Evolutionary conservation across 192 early-diverging fungal species (phyloP).

Genomic region (Chytriomyces confervae): DNA sequence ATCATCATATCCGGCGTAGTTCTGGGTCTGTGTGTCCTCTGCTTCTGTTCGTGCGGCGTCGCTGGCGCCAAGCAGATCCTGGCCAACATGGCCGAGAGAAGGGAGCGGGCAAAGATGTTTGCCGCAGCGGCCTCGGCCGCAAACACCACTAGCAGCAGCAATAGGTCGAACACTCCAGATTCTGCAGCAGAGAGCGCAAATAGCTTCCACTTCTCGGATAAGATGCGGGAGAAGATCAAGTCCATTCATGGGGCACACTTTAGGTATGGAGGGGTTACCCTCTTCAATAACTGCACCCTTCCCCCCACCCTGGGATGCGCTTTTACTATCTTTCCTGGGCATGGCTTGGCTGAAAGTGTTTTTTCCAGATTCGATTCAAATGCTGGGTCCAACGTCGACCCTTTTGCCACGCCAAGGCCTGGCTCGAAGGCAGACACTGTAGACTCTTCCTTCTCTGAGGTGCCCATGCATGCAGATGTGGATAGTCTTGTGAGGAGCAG

Average conservation of each 20-base stretch:
- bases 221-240: slow-evolving; percentile 17
- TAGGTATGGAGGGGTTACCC: not conserved
- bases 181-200: not conserved
- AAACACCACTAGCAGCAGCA: not conserved
- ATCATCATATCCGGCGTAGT: not conserved
- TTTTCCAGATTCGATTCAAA: not conserved
- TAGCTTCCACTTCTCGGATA: not conserved
- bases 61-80: slow-evolving; percentile 3
- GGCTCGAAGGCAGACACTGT: too few relatives aligned
- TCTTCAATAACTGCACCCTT: not conserved
- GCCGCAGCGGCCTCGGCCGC: not conserved
- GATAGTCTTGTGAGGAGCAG: too few relatives aligned
- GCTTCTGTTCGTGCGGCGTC: slow-evolving; percentile 10
- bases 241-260: not conserved
- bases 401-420: not conserved
- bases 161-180: not conserved
- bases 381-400: not conserved
- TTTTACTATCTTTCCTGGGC: not conserved
- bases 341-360: not conserved
- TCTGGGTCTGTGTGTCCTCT: not conserved
- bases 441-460: too few relatives aligned
- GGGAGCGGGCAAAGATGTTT: not conserved
- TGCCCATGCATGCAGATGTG: too few relatives aligned
- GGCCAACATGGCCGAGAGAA: not conserved
- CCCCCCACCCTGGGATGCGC: not conserved